phyloP scores from a whole-genome alignment of 148 eudicot species.

The Talinum fruticosum region DNA sequence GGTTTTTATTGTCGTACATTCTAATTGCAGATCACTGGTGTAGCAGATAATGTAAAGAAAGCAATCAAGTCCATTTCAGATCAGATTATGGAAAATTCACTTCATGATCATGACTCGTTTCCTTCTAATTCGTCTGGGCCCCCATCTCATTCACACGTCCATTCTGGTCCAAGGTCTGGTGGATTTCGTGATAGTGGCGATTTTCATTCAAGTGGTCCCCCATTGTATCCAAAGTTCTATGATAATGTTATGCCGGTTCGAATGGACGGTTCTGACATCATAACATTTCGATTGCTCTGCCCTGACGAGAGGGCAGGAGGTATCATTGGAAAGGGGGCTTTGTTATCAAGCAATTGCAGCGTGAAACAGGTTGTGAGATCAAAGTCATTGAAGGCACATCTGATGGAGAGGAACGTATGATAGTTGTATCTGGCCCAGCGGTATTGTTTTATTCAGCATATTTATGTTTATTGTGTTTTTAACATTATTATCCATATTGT shows the following conservation, averaged over 20 bases:
- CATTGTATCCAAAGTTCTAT: slow-evolving; percentile 28
- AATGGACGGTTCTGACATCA: slow-evolving; percentile 46
- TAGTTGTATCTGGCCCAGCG: slow-evolving; percentile 84
- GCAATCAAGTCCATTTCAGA: slow-evolving; percentile 70
- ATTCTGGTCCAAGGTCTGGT: slow-evolving; percentile 40
- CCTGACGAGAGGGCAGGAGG: slow-evolving; percentile 81
- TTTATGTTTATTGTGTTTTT: slow-evolving; percentile 7
- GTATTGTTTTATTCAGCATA: slow-evolving; percentile 41
- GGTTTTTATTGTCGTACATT: slow-evolving; percentile 4
- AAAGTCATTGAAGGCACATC: slow-evolving; percentile 59
- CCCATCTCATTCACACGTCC: slow-evolving; percentile 38
- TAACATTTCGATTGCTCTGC: slow-evolving; percentile 68
- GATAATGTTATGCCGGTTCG: slow-evolving; percentile 44
- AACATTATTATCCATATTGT: background rate
- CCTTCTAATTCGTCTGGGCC: slow-evolving; percentile 43
- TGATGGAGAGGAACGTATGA: slow-evolving; percentile 72
- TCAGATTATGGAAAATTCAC: slow-evolving; percentile 51
- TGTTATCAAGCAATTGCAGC: slow-evolving; percentile 62
- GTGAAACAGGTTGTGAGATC: slow-evolving; percentile 92
- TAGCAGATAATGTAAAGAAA: slow-evolving; percentile 56
- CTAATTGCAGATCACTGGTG: slow-evolving; percentile 67
- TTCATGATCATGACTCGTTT: slow-evolving; percentile 45
- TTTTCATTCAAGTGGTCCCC: slow-evolving; percentile 26
- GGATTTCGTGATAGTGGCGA: slow-evolving; percentile 47
- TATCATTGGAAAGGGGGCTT: slow-evolving; percentile 89